Evolutionary conservation across 1,284 basidiomycete species (phyloP).

Genomic region (Apiotrichum sp.): DNA sequence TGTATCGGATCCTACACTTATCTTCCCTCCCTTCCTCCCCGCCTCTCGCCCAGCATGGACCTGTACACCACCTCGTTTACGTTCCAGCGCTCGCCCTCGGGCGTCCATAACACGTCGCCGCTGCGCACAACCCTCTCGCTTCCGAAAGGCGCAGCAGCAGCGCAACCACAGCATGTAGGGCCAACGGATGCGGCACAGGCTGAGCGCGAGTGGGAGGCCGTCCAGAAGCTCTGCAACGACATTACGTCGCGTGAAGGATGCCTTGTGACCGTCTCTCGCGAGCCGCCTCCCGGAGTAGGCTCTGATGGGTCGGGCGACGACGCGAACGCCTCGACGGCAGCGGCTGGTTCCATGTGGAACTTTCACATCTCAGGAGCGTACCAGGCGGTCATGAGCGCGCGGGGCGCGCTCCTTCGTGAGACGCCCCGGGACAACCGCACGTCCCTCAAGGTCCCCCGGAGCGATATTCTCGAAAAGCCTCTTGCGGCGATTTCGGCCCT

Average conservation of each 20-base stretch:
- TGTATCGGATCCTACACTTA: too few species aligned
- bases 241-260: slow-evolving; percentile 73
- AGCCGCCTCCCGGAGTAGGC: slow-evolving; percentile 26
- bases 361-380: slow-evolving; percentile 87
- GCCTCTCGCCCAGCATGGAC: slow-evolving; percentile 58
- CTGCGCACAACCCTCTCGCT: slow-evolving; percentile 21
- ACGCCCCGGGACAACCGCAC: slow-evolving; percentile 80
- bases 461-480: slow-evolving; percentile 82
- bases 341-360: slow-evolving; percentile 55
- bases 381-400: slow-evolving; percentile 84
- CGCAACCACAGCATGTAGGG: slow-evolving; percentile 20
- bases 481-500: slow-evolving; percentile 61
- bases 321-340: neutral
- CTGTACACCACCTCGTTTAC: slow-evolving; percentile 75
- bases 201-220: slow-evolving; percentile 54
- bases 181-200: slow-evolving; percentile 21
- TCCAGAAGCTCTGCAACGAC: slow-evolving; percentile 73
- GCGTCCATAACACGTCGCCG: slow-evolving; percentile 9
- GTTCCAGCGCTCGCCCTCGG: slow-evolving; percentile 30
- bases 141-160: slow-evolving; percentile 21
- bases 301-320: neutral
- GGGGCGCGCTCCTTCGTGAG: slow-evolving; percentile 82
- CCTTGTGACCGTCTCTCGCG: slow-evolving; percentile 69
- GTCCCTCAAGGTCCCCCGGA: slow-evolving; percentile 80
- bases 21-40: neutral